Base-by-base conservation (phyloP, 371 early-diverging fungal genomes). In the Mycotypha africana region DNA sequence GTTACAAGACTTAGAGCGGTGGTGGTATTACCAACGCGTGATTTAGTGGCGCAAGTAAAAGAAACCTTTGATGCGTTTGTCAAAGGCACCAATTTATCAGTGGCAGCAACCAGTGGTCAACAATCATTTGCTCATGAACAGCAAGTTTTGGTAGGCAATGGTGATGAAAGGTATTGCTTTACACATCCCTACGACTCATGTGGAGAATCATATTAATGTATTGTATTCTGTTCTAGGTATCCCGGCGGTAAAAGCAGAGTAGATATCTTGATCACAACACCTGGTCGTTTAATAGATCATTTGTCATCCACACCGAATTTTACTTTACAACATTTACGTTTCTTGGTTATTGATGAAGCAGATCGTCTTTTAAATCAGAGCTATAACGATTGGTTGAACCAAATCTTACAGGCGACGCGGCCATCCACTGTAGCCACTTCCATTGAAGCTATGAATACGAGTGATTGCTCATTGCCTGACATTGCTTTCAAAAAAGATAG, bases 201-300 rank as follows among this genome's bases (percentile, higher is more conserved):
- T n/a, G n/a, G n/a, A n/a, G n/a, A n/a, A n/a, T n/a, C n/a, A n/a
- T n/a, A n/a, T n/a, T n/a, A n/a, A n/a, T n/a, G n/a, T n/a, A n/a
- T n/a, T 2, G 37, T 25, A 26, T 42, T 10, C 19, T 28, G 33
- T 36, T 19, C 15, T 33, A 74, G 71, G 17, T 58, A 59, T 34
- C 41, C 45, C 24, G 81, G 86, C 35, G 83, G 91, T 41, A 65
- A 77, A 48, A 78, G 88, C 57, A 51, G 73, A 34, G 83, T 95
- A 7, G 97, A 97, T 64, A 86, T 99, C 38, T 49, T 99, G 31
- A 83, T 99, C 24, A 83, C 95, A 11, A 97, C 98, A 30, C 99
- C 99, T 8, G 98, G 98, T 24, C 82, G 97, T 45, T 61, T 99
- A 48, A 81, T 92, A 24, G 98, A 97, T 60, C 96, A 95, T 52